These are phyloP conservation scores for Phenoliferia sp. DNA, from an alignment of 1,284 basidiomycete genomes.

Conservation along the genomic window DNA sequence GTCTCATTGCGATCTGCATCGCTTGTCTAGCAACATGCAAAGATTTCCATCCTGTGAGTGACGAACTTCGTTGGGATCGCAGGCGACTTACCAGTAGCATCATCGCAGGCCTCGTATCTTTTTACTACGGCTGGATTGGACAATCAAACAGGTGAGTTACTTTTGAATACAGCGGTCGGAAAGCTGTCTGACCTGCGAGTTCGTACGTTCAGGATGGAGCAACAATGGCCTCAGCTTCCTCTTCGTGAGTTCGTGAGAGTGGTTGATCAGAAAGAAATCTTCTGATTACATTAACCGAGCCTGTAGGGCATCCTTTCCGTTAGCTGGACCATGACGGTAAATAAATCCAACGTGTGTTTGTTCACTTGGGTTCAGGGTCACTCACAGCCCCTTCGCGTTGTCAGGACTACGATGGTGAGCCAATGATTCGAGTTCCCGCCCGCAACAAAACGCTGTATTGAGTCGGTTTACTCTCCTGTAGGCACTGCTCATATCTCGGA, in stretches of 20 bases:
- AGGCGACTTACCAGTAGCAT: not conserved
- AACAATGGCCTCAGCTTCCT: not conserved
- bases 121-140: not conserved
- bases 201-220: too few species aligned
- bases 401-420: conserved; percentile 29
- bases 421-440: conserved; percentile 41
- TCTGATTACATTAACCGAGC: not conserved
- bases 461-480: conserved; percentile 12
- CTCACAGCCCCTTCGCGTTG: too few species aligned
- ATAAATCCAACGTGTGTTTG: conserved; percentile 32
- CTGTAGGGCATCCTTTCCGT: conserved; percentile 65
- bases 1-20: conserved; percentile 62
- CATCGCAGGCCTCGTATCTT: not conserved
- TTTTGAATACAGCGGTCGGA: too few species aligned
- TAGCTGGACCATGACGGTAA: conserved; percentile 70
- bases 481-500: conserved; percentile 81
- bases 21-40: conserved; percentile 71
- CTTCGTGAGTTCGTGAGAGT: not conserved
- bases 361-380: too few species aligned
- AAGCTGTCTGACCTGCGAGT: too few species aligned
- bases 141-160: not conserved
- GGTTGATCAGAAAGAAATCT: not conserved
- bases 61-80: not conserved
- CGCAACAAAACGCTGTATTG: not conserved
- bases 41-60: conserved; percentile 64